Evolutionary conservation across 371 early-diverging fungal genomes (phyloP).

Genomic region (Syncephalis plumigaleata): DNA sequence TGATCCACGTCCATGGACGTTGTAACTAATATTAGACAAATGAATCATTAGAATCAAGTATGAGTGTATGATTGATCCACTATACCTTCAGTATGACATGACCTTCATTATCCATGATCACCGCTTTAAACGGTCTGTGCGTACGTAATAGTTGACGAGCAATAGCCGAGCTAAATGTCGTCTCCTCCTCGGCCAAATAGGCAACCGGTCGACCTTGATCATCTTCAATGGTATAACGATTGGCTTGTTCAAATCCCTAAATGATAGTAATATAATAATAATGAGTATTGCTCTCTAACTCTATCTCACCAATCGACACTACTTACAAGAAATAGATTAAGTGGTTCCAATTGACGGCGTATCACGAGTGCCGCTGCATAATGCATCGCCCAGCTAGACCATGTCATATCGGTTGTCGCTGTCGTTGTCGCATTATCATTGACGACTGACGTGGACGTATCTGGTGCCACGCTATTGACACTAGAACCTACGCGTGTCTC

Average conservation of each 20-base stretch:
- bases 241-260: slow-evolving; percentile 71
- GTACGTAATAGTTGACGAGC: slow-evolving; percentile 58
- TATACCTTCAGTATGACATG: slow-evolving; percentile 44
- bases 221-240: slow-evolving; percentile 66
- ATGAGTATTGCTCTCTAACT: neutral
- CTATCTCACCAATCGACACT: neutral
- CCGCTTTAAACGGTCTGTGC: slow-evolving; percentile 63
- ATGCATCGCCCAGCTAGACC: slow-evolving; percentile 19
- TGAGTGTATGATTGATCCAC: slow-evolving; percentile 1
- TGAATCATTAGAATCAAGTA: neutral
- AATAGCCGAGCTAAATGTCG: slow-evolving; percentile 33
- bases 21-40: slow-evolving; percentile 19
- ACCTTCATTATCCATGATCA: slow-evolving; percentile 47
- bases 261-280: neutral
- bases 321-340: slow-evolving; percentile 47
- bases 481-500: no score
- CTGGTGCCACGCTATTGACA: no score
- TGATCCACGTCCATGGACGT: slow-evolving; percentile 63
- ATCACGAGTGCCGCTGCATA: slow-evolving; percentile 35
- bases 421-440: no score
- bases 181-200: slow-evolving; percentile 62
- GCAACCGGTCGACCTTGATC: slow-evolving; percentile 50
- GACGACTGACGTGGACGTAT: no score
- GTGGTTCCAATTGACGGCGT: slow-evolving; percentile 64
- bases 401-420: slow-evolving; percentile 13